Evolutionary conservation across 1,284 basidiomycete species (phyloP), one percentile per base, ranked within the genome.

Genomic region (Naganishia sp.): DNA sequence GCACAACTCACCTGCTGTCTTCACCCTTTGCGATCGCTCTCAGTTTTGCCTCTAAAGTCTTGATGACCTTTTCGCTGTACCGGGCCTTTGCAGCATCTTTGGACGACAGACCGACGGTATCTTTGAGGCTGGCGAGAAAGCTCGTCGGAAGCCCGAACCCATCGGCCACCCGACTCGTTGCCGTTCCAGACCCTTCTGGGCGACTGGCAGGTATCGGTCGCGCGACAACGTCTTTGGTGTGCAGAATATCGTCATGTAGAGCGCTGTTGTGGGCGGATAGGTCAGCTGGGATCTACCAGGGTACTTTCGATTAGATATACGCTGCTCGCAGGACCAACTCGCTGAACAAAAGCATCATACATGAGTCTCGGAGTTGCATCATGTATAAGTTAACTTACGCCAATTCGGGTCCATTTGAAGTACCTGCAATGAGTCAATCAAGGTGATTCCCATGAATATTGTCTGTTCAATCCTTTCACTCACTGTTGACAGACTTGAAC

Each of bases 11-110:
- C 91, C 84, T 86, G 43, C 88, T 77, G 76, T 95, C 92, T 78
- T 88, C 89, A 0, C 91, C 92, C 88, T 94, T 93, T 7, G 91
- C 91, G 71, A 96, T 92, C 70, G 87, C 86, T 80, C 94, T 89
- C 75, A 96, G 78, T 76, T 88, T 90, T 76, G 87, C 85, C 75
- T 95, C 92, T 69, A 97, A 79, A 7, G 89, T 87, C 78, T 93
- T 95, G 69, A 96, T 77, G 68, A 95, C 82, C 78, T 93, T 93
- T 79, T 96, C 92, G 0, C 94, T 93, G 76, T 94, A 95, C 74
- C 91, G 91, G 72, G 57, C 45, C 43, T 55, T 66, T 15, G 65
- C 58, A 35, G 58, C 47, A 51, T 66, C 60, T 28, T 66, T 60
- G 57, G 53, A 41, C 13, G 65, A 60, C 13, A 66, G 23, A 11